Conservation (phyloP, 331 rosid genomes). For the Quercus phellos region DNA sequence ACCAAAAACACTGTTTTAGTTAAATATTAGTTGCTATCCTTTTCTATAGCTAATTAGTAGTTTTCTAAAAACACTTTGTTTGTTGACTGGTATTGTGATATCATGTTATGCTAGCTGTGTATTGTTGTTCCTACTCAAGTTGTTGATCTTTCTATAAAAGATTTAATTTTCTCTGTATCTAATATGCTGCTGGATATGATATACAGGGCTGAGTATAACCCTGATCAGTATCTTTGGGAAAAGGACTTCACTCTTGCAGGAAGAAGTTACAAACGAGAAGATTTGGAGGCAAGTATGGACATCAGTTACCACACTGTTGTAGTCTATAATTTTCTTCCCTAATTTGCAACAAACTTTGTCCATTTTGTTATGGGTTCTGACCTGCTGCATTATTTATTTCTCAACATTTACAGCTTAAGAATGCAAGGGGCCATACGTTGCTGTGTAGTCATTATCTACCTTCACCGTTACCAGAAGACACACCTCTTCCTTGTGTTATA, state of each 20-base stretch:
- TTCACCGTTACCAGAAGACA: constrained; percentile 71
- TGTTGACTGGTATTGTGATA: neutral
- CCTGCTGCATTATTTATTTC: constrained; percentile 25
- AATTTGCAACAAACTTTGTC: constrained; percentile 4
- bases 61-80: no score
- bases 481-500: constrained; percentile 90
- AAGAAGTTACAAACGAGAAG: constrained; percentile 81
- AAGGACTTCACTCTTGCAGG: constrained; percentile 87
- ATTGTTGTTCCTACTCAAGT: neutral
- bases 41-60: neutral
- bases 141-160: constrained; percentile 7
- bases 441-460: constrained; percentile 92
- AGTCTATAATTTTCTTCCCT: constrained; percentile 12
- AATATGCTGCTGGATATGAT: constrained; percentile 11
- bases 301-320: constrained; percentile 29
- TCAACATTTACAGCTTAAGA: constrained; percentile 63
- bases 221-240: constrained; percentile 98
- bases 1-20: no score
- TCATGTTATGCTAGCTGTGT: neutral
- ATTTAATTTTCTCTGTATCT: constrained; percentile 15
- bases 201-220: constrained; percentile 90
- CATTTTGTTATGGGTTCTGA: constrained; percentile 17
- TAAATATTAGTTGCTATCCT: neutral
- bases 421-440: constrained; percentile 73
- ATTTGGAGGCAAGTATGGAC: constrained; percentile 97